Evolutionary conservation across 2,329 filamentous ascomycete genomes (phyloP).

Genomic region (Hypocrella siamensis): DNA sequence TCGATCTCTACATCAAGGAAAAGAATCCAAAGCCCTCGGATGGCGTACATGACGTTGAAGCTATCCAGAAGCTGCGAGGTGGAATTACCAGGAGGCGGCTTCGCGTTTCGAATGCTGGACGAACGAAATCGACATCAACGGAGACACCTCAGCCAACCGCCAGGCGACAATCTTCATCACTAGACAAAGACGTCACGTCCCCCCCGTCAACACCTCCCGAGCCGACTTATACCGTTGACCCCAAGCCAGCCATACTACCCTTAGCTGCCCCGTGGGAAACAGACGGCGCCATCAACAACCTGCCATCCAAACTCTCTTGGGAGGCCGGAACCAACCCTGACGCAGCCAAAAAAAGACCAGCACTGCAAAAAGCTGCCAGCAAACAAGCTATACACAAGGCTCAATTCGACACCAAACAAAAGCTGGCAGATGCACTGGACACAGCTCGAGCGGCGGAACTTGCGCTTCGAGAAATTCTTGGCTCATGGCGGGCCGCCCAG

Average conservation of each 20-base stretch:
- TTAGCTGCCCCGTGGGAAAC: too few species aligned
- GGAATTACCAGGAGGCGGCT: constrained; percentile 78
- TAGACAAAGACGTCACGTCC: too few species aligned
- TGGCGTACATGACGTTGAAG: constrained; percentile 78
- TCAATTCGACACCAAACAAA: constrained; percentile 47
- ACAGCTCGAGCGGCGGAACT: constrained; percentile 73
- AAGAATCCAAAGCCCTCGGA: constrained; percentile 82
- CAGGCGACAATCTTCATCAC: constrained; percentile 21
- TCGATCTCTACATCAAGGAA: constrained; percentile 86
- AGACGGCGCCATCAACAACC: constrained; percentile 34
- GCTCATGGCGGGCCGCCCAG: constrained; percentile 72
- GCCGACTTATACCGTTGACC: too few species aligned
- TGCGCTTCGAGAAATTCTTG: constrained; percentile 67
- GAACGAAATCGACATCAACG: constrained; percentile 42
- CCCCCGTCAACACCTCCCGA: too few species aligned
- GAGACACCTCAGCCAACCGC: constrained; percentile 29
- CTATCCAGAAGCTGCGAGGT: constrained; percentile 70
- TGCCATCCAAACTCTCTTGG: constrained; percentile 29
- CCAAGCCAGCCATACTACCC: too few species aligned
- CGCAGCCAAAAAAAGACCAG: constrained; percentile 15
- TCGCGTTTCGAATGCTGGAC: constrained; percentile 44
- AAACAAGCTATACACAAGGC: constrained; percentile 39
- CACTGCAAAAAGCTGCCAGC: constrained; percentile 27
- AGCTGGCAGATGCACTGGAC: constrained; percentile 55
- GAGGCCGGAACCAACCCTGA: constrained; percentile 19